Evolutionary conservation across 768 basidiomycete species (phyloP), one percentile per base, ranked within the genome.

Genomic region (Leucogyrophana mollusca): DNA sequence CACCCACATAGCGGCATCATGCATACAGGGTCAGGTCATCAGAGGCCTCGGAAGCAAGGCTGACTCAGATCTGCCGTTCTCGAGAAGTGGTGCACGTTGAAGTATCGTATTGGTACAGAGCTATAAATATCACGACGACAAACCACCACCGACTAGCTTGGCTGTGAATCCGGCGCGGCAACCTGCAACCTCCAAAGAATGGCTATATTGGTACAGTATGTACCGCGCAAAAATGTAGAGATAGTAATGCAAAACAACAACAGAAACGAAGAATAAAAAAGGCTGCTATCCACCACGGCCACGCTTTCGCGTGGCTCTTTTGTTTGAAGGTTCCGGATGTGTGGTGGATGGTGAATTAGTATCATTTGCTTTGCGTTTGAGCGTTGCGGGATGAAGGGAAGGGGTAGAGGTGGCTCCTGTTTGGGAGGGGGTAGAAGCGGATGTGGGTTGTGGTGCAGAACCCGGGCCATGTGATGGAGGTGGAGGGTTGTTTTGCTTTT

Each of bases 401-500:
- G 81, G 76, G 23, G 80, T 78, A 56, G 74, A 77, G 18, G 59
- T 70, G 45, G 73, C 72, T 49, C 71, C 69, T 42, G 62, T 59
- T 57, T 71, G 67, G 59, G 64, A 68, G 54, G 64, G 66, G 59
- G 64, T 66, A 59, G 64, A 64, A 55, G 66, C 62, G 61, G 65
- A 64, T 65, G 65, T 66, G 55, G 65, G 60, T 37, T 58, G 48
- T 49, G 71, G 58, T 51, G 69, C 61, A 49, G 78, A 63, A 47
- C 67, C 64, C 37, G 66, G 60, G 46, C 68, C 68, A 42, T 65
- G 54, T 2, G 69, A 61, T 38, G 61, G 66, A 34, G 74, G 76
- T 50, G 78, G 75, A 40, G 75, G 74, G 59, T 85, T 84, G 58
- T 78, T 75, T 65, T 80, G 79, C 66, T 87, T 87, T 63, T 73